phyloP scores from a whole-genome alignment of 768 basidiomycete species.

The Termitomyces sp. region DNA sequence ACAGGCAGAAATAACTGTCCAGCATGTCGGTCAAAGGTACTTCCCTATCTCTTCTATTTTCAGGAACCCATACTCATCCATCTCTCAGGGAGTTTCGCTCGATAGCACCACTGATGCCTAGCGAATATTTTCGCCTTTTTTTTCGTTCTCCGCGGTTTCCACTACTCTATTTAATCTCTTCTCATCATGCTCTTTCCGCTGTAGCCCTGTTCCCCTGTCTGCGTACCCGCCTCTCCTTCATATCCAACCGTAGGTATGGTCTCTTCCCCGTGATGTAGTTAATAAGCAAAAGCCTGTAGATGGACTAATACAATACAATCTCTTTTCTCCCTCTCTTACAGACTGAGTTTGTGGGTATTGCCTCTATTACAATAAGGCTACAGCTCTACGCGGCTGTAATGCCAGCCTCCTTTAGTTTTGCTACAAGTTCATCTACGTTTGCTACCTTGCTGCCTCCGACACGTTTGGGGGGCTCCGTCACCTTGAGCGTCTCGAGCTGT shows the following conservation, averaged over 20 bases:
- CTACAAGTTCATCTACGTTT: constrained; percentile 85
- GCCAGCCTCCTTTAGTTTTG: constrained; percentile 88
- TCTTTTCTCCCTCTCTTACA: not conserved
- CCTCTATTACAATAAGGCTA: constrained; percentile 1
- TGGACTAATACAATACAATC: constrained; percentile 7
- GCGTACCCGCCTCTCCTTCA: constrained; percentile 7
- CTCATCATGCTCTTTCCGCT: constrained; percentile 6
- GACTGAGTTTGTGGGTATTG: not conserved
- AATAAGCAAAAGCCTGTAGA: constrained; percentile 12
- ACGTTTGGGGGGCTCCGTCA: constrained; percentile 86
- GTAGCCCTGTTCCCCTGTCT: not conserved
- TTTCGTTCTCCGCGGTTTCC: not conserved
- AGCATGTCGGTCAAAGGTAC: constrained; percentile 78
- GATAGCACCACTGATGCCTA: constrained; percentile 16
- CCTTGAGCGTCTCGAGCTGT: constrained; percentile 80
- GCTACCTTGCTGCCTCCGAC: constrained; percentile 92
- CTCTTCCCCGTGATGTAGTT: constrained; percentile 5
- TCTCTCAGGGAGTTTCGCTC: constrained; percentile 31
- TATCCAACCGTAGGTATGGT: not conserved
- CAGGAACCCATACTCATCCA: not conserved
- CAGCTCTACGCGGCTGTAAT: constrained; percentile 36
- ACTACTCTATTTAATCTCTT: constrained; percentile 2
- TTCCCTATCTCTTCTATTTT: constrained; percentile 7
- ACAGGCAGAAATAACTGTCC: constrained; percentile 90
- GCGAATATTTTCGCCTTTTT: not conserved